Percentiles rank a stretch among this genome's conserved stretches.
Conservation (phyloP, 305 asterid genomes). For the Andrographis paniculata region DNA sequence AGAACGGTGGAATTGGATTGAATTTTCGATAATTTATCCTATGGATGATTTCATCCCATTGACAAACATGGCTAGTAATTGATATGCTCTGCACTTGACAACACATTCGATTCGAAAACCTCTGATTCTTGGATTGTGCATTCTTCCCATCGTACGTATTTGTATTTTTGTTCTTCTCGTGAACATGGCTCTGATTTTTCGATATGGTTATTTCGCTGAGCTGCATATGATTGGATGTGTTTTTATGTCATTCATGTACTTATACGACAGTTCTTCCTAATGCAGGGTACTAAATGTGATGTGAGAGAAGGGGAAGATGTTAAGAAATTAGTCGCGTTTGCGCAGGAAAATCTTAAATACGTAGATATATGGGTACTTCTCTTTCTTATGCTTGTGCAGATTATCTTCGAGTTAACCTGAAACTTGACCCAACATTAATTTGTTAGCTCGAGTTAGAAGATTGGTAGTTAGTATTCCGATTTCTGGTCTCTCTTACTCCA, state of each 20-base stretch:
- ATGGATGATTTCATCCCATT: too few relatives aligned
- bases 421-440: neutral
- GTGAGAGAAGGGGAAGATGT: constrained; percentile 70
- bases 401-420: neutral
- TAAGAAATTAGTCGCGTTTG: constrained; percentile 71
- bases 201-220: neutral
- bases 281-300: constrained; percentile 93
- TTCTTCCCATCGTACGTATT: too few relatives aligned
- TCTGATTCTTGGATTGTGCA: neutral
- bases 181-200: too few relatives aligned
- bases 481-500: constrained; percentile 28
- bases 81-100: neutral
- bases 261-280: constrained; percentile 16
- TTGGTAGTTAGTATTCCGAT: constrained; percentile 13
- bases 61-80: too few relatives aligned
- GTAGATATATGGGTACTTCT: constrained; percentile 83
- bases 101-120: neutral
- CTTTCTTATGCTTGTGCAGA: constrained; percentile 13
- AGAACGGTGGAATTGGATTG: too few relatives aligned
- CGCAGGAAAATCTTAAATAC: constrained; percentile 59
- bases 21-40: too few relatives aligned
- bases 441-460: too few relatives aligned
- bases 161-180: too few relatives aligned
- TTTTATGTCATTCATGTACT: constrained; percentile 12
- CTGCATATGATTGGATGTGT: constrained; percentile 8